phyloP scores from a whole-genome alignment of 2,329 filamentous ascomycete species.

The Pestalotiopsis sp. region DNA sequence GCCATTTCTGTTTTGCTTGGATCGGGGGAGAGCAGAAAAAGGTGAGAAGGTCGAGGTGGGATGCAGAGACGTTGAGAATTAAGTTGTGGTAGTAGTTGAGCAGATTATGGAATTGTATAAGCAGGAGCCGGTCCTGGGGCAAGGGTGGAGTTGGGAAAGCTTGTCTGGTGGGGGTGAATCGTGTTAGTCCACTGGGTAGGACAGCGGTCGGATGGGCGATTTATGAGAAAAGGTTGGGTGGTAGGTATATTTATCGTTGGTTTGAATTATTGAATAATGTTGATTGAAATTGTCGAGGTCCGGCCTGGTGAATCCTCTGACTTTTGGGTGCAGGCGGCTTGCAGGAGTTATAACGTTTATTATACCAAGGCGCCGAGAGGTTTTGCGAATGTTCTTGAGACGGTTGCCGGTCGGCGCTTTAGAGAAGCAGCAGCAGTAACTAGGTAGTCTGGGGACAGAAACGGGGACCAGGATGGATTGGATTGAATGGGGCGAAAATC shows the following conservation, averaged over 20 bases:
- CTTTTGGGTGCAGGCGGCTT: neutral
- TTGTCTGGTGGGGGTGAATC: neutral
- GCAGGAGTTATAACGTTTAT: neutral
- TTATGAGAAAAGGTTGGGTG: neutral
- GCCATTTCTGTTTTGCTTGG: neutral
- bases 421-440: neutral
- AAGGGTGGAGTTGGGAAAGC: neutral
- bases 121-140: slow-evolving; percentile 10
- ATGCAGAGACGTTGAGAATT: neutral
- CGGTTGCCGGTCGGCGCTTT: neutral
- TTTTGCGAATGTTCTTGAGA: slow-evolving; percentile 12
- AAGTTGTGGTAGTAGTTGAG: neutral
- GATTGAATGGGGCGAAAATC: neutral
- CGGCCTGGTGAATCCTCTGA: neutral
- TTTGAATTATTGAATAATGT: neutral
- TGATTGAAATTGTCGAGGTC: neutral
- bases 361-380: slow-evolving; percentile 13
- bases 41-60: neutral
- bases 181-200: neutral
- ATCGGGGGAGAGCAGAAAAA: neutral
- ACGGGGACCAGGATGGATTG: neutral
- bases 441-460: neutral
- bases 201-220: neutral
- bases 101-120: neutral
- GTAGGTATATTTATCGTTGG: neutral